Conservation (phyloP, 345 rosid species). For the Aquilaria sinensis region DNA sequence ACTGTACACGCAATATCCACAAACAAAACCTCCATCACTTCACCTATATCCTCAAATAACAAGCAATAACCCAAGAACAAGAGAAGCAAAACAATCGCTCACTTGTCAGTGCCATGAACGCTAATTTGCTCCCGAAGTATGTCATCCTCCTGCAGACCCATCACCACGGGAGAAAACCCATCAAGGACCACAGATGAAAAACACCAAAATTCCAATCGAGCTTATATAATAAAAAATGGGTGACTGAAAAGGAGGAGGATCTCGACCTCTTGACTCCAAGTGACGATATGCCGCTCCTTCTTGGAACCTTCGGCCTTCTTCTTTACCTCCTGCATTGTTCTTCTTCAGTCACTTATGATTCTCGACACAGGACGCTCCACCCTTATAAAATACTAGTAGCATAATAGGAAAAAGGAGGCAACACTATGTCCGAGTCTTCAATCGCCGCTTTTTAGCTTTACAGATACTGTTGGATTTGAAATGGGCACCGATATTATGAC, state of each 20-base stretch:
- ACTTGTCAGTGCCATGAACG: constrained; percentile 88
- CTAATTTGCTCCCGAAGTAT: constrained; percentile 75
- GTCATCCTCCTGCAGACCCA: constrained; percentile 76
- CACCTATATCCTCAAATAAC: background rate
- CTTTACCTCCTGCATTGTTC: constrained; percentile 44
- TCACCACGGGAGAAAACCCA: constrained; percentile 15
- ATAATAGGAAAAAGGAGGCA: constrained; percentile 15
- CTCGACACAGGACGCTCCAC: constrained; percentile 43
- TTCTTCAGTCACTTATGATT: background rate
- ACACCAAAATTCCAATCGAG: constrained; percentile 1
- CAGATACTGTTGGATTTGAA: constrained; percentile 41
- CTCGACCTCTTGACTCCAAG: constrained; percentile 69
- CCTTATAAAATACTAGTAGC: constrained; percentile 45
- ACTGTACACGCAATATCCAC: constrained; percentile 28
- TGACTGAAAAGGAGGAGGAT: background rate
- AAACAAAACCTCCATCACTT: constrained; percentile 9
- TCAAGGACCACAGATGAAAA: constrained; percentile 14
- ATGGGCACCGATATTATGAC: constrained; percentile 23
- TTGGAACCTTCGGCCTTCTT: constrained; percentile 63
- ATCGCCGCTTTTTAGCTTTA: constrained; percentile 10
- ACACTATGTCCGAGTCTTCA: constrained; percentile 13
- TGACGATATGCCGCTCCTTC: constrained; percentile 86
- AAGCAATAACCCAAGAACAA: background rate
- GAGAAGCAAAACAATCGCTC: constrained; percentile 12
- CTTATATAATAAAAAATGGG: constrained; percentile 11